Base-by-base conservation (phyloP, 2,329 filamentous ascomycete genomes). In the Lanzia echinophila region DNA sequence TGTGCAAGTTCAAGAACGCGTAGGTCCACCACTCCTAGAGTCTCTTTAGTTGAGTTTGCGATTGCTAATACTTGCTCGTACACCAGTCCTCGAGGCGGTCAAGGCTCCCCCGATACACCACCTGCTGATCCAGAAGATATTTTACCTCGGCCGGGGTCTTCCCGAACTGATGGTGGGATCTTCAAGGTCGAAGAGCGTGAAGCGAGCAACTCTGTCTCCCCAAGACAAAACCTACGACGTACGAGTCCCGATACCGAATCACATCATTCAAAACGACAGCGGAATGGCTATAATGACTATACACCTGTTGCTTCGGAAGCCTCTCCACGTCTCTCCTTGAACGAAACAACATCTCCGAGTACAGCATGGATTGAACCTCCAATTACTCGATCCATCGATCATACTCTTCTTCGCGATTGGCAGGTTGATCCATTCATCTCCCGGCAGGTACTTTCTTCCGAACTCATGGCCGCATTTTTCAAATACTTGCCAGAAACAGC, bases 1-100 rank as follows among this genome's bases (percentile, higher is more conserved):
- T 86, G 17, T 96, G 91, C 79, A 86, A 86, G 70, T 90, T 90
- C 66, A 88, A 89, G 71, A 88, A 87, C 71, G 88, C 88, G 87
- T 92, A 74, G 82, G 86, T 84, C 15, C 20, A 31, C 44, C 22
- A 33, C 22, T 28, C 17, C 11, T 34, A 34, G 24, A 13, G 28
- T 45, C 17, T 15, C 17, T 45, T 45, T n/a, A 20, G 15, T 24
- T 28, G 13, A 17, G 3, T 41, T 41, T 20, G 10, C 20, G n/a
- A 20, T 42, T 49, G 20, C 11, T 36, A 32, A 24, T 54, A 72
- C 75, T 60, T 77, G 82, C 22, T 34, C 28, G 20, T 47, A 20
- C 34, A 32, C 58, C 50, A 69, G 66, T 49, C 67, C 67, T 54
- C 61, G 66, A 57, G 66, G 66, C 58, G 64, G 66, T 28, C 66